A percentile compares a stretch with the other conserved stretches of the same genome.
Evolutionary conservation across 2,329 filamentous ascomycete species (phyloP).

Genomic region (Ophiocordyceps camponoti-rufipedis): DNA sequence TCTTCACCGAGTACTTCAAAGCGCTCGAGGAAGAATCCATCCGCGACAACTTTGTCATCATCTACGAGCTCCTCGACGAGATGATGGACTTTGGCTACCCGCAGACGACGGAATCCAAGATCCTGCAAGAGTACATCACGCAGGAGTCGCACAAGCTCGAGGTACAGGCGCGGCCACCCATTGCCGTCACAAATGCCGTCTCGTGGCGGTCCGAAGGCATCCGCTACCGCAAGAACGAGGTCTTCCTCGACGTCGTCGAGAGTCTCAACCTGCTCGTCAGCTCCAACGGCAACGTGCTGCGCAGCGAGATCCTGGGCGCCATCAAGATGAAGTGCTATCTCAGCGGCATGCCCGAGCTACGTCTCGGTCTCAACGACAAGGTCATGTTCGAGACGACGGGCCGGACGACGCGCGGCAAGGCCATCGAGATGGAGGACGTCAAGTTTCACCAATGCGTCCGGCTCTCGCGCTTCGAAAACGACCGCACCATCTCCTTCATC

Average conservation of each 20-base stretch:
- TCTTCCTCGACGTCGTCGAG: conserved; percentile 95
- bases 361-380: conserved; percentile 92
- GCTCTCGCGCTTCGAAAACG: conserved; percentile 91
- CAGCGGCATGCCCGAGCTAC: conserved; percentile 92
- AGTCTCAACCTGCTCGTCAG: conserved; percentile 91
- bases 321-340: conserved; percentile 99
- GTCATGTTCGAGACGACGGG: conserved; percentile 99
- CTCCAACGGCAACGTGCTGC: conserved; percentile 82
- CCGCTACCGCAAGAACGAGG: conserved; percentile 96
- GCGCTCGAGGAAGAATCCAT: conserved; percentile 97
- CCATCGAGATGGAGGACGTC: conserved; percentile 98
- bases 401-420: conserved; percentile 81
- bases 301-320: conserved; percentile 89
- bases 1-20: conserved; percentile 99
- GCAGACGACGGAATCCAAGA: conserved; percentile 96
- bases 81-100: conserved; percentile 99
- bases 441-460: conserved; percentile 98
- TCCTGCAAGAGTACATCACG: conserved; percentile 97
- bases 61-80: conserved; percentile 95
- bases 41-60: conserved; percentile 97
- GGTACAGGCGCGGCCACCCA: conserved; percentile 85
- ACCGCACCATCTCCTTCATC: conserved; percentile 96
- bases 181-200: conserved; percentile 95
- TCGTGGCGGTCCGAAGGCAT: conserved; percentile 98
- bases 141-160: conserved; percentile 98